Evolutionary conservation across 2,329 filamentous ascomycete species (phyloP).

Genomic region (Penicillium sp.): DNA sequence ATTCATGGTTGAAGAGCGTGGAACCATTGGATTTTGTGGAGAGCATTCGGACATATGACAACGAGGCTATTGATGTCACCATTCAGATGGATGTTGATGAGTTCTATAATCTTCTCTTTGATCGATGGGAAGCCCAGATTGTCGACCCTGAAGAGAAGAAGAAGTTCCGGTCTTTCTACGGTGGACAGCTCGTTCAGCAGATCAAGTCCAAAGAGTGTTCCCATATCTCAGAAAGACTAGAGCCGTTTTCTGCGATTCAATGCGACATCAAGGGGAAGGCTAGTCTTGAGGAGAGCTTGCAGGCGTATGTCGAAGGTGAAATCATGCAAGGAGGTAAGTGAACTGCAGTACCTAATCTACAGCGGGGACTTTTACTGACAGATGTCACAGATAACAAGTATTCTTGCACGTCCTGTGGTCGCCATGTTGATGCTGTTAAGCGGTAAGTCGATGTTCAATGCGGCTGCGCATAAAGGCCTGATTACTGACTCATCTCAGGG

Average conservation of each 20-base stretch:
- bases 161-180: constrained; percentile 80
- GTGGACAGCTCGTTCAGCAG: constrained; percentile 89
- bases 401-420: constrained; percentile 88
- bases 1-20: constrained; percentile 72
- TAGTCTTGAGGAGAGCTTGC: constrained; percentile 80
- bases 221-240: constrained; percentile 87
- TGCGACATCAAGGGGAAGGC: constrained; percentile 94
- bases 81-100: constrained; percentile 98
- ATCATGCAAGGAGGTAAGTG: constrained; percentile 82
- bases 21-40: constrained; percentile 74
- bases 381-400: constrained; percentile 81
- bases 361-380: constrained; percentile 23
- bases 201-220: constrained; percentile 93
- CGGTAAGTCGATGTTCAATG: constrained; percentile 53
- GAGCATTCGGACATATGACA: constrained; percentile 81
- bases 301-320: constrained; percentile 95
- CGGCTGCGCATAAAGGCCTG: background rate
- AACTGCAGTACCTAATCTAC: background rate
- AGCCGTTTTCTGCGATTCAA: constrained; percentile 92
- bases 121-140: constrained; percentile 86
- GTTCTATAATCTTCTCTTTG: constrained; percentile 93
- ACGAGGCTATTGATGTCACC: constrained; percentile 79
- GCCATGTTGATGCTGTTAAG: constrained; percentile 91
- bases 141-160: constrained; percentile 69
- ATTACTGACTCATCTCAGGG: constrained; percentile 53